phyloP scores from a whole-genome alignment of 176 grass and related monocot genomes.

The Carex littledalei region DNA sequence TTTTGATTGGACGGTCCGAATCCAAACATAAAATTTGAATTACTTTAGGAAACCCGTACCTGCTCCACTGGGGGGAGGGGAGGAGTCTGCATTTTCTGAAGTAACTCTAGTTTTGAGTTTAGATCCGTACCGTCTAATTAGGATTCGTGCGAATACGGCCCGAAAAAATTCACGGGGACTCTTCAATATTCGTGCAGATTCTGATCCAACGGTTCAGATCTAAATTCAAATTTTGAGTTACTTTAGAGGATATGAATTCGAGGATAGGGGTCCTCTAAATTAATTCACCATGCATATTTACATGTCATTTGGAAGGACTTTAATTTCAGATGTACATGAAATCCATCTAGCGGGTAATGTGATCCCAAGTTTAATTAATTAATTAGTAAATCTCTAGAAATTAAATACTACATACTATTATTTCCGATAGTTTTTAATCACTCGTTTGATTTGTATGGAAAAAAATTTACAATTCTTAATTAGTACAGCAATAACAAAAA shows the following conservation, averaged over 20 bases:
- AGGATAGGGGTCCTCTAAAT: not conserved
- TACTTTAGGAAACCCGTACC: too few species aligned
- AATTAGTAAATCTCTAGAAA: not conserved
- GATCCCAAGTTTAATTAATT: not conserved
- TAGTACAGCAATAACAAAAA: not conserved
- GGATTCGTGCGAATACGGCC: too few species aligned
- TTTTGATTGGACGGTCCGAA: too few species aligned
- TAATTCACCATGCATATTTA: not conserved
- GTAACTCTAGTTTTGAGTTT: too few species aligned
- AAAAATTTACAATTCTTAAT: not conserved
- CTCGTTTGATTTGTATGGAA: not conserved
- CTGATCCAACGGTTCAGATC: too few species aligned
- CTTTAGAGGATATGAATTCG: not conserved
- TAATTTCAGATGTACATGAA: constrained; percentile 5
- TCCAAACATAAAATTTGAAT: too few species aligned
- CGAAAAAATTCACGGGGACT: too few species aligned
- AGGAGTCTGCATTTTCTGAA: too few species aligned
- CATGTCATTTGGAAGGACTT: not conserved
- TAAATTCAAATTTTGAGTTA: too few species aligned
- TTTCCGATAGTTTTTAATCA: not conserved
- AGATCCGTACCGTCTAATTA: too few species aligned
- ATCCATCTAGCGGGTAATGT: not conserved
- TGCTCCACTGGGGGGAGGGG: too few species aligned
- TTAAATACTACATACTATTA: not conserved
- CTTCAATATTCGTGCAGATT: too few species aligned